Conservation (phyloP, 2,329 filamentous ascomycete species). For the Fusarium sp. region DNA sequence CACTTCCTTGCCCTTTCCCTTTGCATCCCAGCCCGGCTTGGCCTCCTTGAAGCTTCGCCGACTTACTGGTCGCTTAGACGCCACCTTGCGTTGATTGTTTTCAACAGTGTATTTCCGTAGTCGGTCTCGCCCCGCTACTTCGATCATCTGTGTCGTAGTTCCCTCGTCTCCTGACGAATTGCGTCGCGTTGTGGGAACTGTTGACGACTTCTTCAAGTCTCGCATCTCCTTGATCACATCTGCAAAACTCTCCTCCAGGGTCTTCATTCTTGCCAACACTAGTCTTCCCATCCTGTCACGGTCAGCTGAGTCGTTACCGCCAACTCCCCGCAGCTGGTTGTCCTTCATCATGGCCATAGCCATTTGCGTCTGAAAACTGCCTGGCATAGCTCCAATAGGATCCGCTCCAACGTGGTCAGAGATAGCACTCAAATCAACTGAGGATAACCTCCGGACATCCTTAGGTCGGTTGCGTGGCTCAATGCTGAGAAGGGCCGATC, state of each 20-base stretch:
- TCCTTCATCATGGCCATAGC: slow-evolving; percentile 74
- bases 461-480: slow-evolving; percentile 58
- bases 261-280: slow-evolving; percentile 91
- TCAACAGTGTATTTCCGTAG: slow-evolving; percentile 42
- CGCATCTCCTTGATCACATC: slow-evolving; percentile 87
- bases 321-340: slow-evolving; percentile 61
- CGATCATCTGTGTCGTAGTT: slow-evolving; percentile 45
- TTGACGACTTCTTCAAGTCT: slow-evolving; percentile 64
- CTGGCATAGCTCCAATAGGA: slow-evolving; percentile 72
- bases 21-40: slow-evolving; percentile 51
- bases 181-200: slow-evolving; percentile 60
- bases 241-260: slow-evolving; percentile 88
- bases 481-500: slow-evolving; percentile 62
- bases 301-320: slow-evolving; percentile 54
- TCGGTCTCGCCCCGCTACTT: slow-evolving; percentile 51
- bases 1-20: slow-evolving; percentile 63
- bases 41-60: slow-evolving; percentile 57
- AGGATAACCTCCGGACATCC: slow-evolving; percentile 62
- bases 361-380: slow-evolving; percentile 85
- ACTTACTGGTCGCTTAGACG: slow-evolving; percentile 52
- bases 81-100: slow-evolving; percentile 43
- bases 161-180: slow-evolving; percentile 63
- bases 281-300: slow-evolving; percentile 80
- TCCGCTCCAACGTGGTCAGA: slow-evolving; percentile 74
- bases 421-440: slow-evolving; percentile 77